Conservation (phyloP, 495 filamentous ascomycete genomes). For the Penicillium angulare region DNA sequence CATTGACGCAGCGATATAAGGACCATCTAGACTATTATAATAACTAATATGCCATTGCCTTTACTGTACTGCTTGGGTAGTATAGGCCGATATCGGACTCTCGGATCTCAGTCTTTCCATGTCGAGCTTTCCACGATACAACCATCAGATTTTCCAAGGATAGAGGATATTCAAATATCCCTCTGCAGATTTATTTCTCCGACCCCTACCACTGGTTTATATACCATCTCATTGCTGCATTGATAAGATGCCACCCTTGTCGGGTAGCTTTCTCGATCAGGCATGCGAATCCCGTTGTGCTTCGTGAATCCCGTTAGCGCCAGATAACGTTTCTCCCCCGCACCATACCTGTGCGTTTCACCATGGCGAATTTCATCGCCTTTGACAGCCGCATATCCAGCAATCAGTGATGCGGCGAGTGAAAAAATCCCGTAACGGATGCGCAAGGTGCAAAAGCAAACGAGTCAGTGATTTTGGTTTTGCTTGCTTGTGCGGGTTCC, state of each 20-base stretch:
- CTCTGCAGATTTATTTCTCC: too few species aligned
- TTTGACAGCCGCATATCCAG: conserved; percentile 2
- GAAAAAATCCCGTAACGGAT: conserved; percentile 48
- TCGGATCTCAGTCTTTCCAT: too few species aligned
- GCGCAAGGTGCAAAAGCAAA: conserved; percentile 52
- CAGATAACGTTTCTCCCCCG: conserved; percentile 12
- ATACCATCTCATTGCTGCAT: too few species aligned
- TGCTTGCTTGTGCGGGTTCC: background rate
- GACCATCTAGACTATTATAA: too few species aligned
- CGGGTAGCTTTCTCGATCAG: conserved; percentile 5
- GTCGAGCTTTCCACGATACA: too few species aligned
- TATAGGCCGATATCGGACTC: too few species aligned
- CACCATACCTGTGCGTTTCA: conserved; percentile 5
- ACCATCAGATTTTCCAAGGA: too few species aligned
- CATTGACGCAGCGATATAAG: too few species aligned
- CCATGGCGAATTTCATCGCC: conserved; percentile 5
- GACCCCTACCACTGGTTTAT: too few species aligned
- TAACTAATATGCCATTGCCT: too few species aligned
- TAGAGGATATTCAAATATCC: too few species aligned
- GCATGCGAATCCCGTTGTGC: conserved; percentile 15
- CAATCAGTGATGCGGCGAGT: conserved; percentile 40
- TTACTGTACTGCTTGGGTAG: too few species aligned
- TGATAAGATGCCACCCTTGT: background rate
- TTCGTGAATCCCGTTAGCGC: background rate
- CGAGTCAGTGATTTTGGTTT: conserved; percentile 30